Percentiles rank a stretch among this genome's conserved stretches.
Conservation (phyloP, 2,329 filamentous ascomycete genomes). For the Monosporascus sp. region DNA sequence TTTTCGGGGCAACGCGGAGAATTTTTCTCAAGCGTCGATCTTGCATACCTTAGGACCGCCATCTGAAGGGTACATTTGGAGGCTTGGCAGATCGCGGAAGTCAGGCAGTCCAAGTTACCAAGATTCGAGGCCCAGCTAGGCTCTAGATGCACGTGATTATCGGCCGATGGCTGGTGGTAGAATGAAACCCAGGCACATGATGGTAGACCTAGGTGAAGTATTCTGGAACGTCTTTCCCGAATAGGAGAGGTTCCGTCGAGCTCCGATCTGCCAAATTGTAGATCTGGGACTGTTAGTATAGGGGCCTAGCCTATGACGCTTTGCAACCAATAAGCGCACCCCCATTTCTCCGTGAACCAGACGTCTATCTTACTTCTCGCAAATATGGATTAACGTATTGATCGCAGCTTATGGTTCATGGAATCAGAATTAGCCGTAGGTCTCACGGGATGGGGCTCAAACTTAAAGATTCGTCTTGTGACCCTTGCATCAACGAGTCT, state of each 20-base stretch:
- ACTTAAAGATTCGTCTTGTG: not conserved
- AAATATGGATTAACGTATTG: not conserved
- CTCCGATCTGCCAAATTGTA: not conserved
- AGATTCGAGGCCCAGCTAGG: not conserved
- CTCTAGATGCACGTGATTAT: no score
- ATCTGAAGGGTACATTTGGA: not conserved
- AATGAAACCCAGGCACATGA: not conserved
- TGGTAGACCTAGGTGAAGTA: not conserved
- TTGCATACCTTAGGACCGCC: no score
- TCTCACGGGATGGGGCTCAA: not conserved
- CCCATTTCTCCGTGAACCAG: not conserved
- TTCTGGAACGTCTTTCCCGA: not conserved
- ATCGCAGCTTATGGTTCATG: not conserved
- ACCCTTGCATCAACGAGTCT: not conserved
- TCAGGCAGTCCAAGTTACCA: not conserved
- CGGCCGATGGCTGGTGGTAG: no score
- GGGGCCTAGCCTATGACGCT: no score
- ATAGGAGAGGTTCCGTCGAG: not conserved
- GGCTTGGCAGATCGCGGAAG: not conserved
- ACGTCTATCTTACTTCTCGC: not conserved
- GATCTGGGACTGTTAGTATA: not conserved
- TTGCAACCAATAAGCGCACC: no score
- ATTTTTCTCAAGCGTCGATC: no score
- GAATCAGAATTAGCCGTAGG: not conserved
- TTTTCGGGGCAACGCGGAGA: no score